Evolutionary conservation across 2,329 filamentous ascomycete genomes (phyloP), one percentile per base, ranked within the genome.

Genomic region (Cladosporium phlei): DNA sequence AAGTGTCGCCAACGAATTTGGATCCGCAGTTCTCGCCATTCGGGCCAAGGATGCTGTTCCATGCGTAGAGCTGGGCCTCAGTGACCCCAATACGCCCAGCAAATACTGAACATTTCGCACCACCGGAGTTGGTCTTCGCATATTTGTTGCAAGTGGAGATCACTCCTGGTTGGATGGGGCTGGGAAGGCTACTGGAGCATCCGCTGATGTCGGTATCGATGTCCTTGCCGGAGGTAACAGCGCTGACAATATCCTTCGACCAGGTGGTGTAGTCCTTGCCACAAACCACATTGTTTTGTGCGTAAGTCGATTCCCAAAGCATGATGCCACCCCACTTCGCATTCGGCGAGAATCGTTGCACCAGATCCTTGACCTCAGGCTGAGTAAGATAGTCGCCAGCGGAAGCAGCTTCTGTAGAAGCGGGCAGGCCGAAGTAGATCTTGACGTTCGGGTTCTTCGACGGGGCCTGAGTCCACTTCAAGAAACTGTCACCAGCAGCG

Each of bases 281-380:
- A 46, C 71, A 66, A 45, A 70, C 65, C 11, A 61, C 46, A 55
- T 78, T 78, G 43, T 64, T 63, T 10, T 67, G 60, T n/a, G 70
- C 70, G 9, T 67, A 66, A 1, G 73, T 76, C 4, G 76, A 74
- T 43, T 80, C 77, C 75, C 75, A 81, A 4, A 81, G 59, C 77
- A 80, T 81, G 30, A 79, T 66, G 63, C 79, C 79, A 30, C 76
- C 78, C 52, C 81, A 81, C 2, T 61, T 63, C 17, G 64, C 47
- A 17, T 65, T 58, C 12, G 57, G 58, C 50, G 67, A 68, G 51
- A 70, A 74, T 32, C 62, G 55, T n/a, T 62, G 53, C 19, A 79
- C 61, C 43, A 80, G 53, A 2, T 57, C 55, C 44, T 70, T 60
- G 2, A 71, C 75, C 49, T 79, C 69, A 1, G 55, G 48, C 0